Evolutionary conservation across 305 asterid species (phyloP).

Genomic region (Fraxinus angustifolia): DNA sequence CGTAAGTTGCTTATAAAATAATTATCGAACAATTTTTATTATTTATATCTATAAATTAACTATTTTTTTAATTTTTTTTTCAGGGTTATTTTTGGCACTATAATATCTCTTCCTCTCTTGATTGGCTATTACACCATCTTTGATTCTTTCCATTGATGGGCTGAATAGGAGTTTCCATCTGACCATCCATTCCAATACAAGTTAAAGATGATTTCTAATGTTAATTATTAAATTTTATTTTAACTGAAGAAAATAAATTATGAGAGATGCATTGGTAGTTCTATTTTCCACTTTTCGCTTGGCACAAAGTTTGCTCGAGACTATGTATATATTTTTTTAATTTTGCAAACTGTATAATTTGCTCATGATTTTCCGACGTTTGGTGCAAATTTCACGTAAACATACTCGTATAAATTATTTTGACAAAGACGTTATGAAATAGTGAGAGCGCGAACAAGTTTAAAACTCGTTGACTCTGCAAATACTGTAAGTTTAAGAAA

Average conservation of each 20-base stretch:
- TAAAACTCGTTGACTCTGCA: background rate
- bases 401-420: background rate
- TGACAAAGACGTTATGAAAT: background rate
- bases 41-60: background rate
- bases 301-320: background rate
- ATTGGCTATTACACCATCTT: constrained; percentile 43
- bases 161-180: background rate
- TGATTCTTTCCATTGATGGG: constrained; percentile 25
- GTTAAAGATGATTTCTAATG: background rate
- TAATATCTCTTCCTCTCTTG: constrained; percentile 58
- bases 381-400: background rate
- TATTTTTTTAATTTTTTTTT: background rate
- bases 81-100: constrained; percentile 71
- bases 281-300: background rate
- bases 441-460: background rate
- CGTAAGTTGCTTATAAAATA: constrained; percentile 39
- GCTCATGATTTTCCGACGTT: background rate
- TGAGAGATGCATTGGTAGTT: no score
- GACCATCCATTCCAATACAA: background rate
- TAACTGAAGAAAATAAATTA: no score
- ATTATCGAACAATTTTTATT: background rate
- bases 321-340: no score
- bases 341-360: background rate
- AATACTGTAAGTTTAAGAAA: background rate
- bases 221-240: no score